phyloP scores from a whole-genome alignment of 345 rosid species.

The Bretschneidera sinensis region DNA sequence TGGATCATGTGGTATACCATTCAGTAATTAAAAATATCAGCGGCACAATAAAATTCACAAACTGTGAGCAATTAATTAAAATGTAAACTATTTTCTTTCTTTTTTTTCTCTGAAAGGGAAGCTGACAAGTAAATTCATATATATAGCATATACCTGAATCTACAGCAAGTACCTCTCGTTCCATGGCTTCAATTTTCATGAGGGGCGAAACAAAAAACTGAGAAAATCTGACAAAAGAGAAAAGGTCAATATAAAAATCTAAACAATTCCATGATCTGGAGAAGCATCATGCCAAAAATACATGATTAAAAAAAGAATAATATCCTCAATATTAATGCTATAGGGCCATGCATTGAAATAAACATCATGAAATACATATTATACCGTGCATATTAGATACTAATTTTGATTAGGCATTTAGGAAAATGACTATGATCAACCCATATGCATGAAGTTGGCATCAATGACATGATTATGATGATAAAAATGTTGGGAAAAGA shows the following conservation, averaged over 20 bases:
- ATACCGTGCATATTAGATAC: too few relatives aligned
- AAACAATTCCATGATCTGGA: slow-evolving; percentile 6
- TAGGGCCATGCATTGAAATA: not conserved
- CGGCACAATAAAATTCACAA: not conserved
- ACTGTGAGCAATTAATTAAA: not conserved
- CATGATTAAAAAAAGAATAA: not conserved
- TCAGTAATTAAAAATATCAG: slow-evolving; percentile 17
- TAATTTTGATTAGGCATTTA: not conserved
- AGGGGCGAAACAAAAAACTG: slow-evolving; percentile 98
- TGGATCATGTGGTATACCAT: slow-evolving; percentile 15
- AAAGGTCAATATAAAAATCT: slow-evolving; percentile 16
- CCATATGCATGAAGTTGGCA: not conserved
- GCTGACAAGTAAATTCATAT: slow-evolving; percentile 5
- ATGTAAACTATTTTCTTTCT: too few relatives aligned
- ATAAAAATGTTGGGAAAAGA: too few relatives aligned
- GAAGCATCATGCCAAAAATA: slow-evolving; percentile 3
- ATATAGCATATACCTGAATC: slow-evolving; percentile 69
- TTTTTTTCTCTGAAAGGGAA: not conserved
- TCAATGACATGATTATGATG: too few relatives aligned
- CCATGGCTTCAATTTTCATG: slow-evolving; percentile 90
- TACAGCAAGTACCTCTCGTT: slow-evolving; percentile 91
- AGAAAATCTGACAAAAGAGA: slow-evolving; percentile 69
- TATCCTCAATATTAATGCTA: not conserved
- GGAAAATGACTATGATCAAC: not conserved
- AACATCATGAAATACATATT: not conserved